phyloP scores from a whole-genome alignment of 1,284 basidiomycete genomes.

The Ceratobasidium sp. region DNA sequence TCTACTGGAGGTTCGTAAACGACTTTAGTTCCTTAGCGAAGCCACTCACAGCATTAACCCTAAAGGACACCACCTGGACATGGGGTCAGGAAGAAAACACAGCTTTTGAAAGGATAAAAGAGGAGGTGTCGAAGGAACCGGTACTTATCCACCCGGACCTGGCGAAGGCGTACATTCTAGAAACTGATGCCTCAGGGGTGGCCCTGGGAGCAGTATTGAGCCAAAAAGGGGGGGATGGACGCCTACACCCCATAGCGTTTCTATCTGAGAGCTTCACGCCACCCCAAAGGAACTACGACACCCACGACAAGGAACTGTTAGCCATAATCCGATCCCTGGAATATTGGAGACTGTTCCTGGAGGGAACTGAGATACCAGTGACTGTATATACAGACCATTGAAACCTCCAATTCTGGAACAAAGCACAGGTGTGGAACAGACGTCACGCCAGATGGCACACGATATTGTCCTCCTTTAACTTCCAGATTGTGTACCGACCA shows the following conservation, averaged over 20 bases:
- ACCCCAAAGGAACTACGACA: conserved; percentile 54
- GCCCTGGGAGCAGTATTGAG: conserved; percentile 10
- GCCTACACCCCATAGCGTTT: conserved; percentile 15
- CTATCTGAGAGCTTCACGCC: conserved; percentile 29
- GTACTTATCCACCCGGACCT: no score
- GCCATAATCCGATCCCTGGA: conserved; percentile 40
- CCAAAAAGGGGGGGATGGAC: conserved; percentile 10
- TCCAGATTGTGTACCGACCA: no score
- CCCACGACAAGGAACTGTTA: no score
- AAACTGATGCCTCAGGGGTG: conserved; percentile 36
- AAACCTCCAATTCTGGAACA: no score
- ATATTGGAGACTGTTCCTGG: conserved; percentile 50
- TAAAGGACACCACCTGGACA: conserved; percentile 46
- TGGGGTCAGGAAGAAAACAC: conserved; percentile 46
- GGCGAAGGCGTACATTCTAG: no score
- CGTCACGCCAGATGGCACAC: no score
- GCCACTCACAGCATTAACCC: conserved; percentile 51
- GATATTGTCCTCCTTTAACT: no score
- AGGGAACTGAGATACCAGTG: conserved; percentile 45
- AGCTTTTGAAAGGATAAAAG: conserved; percentile 52
- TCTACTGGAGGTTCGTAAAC: no score
- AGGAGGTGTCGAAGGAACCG: no score
- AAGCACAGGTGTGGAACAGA: no score
- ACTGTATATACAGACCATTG: no score
- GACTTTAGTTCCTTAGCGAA: conserved; percentile 51